Conservation (phyloP, 78 protist genomes). For the Pelomyxa schiedti region DNA sequence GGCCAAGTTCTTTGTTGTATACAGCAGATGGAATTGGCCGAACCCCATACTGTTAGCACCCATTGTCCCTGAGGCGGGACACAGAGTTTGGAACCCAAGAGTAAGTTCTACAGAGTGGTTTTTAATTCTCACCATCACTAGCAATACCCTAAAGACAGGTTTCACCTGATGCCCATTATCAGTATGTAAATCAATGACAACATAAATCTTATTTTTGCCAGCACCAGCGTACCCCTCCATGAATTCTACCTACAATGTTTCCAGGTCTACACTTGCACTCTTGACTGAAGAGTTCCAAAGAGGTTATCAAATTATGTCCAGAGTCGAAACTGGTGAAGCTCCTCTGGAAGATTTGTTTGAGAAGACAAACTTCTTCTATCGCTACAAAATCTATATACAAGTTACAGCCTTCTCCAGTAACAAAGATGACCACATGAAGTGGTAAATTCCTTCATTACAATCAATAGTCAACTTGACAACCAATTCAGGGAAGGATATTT, state of each 20-base stretch:
- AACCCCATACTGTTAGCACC: constrained; percentile 28
- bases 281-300: constrained; percentile 70
- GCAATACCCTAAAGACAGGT: neutral
- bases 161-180: neutral
- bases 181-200: constrained; percentile 1
- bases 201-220: constrained; percentile 63
- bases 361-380: constrained; percentile 51
- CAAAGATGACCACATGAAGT: no score
- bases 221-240: constrained; percentile 94
- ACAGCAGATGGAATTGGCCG: constrained; percentile 67
- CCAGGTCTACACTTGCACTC: constrained; percentile 57
- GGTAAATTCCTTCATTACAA: no score
- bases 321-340: constrained; percentile 9
- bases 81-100: constrained; percentile 56
- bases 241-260: constrained; percentile 85
- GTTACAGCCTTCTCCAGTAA: no score
- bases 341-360: constrained; percentile 42
- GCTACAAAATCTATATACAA: no score
- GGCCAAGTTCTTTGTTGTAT: constrained; percentile 74
- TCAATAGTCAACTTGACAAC: no score
- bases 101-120: neutral
- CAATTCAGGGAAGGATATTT: no score
- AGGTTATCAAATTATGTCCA: constrained; percentile 50
- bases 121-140: neutral
- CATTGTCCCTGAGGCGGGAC: constrained; percentile 27